These are phyloP conservation scores for Melanopsichium pennsylvanicum DNA, from an alignment of 1,284 basidiomycete species.

Conservation along the genomic window DNA sequence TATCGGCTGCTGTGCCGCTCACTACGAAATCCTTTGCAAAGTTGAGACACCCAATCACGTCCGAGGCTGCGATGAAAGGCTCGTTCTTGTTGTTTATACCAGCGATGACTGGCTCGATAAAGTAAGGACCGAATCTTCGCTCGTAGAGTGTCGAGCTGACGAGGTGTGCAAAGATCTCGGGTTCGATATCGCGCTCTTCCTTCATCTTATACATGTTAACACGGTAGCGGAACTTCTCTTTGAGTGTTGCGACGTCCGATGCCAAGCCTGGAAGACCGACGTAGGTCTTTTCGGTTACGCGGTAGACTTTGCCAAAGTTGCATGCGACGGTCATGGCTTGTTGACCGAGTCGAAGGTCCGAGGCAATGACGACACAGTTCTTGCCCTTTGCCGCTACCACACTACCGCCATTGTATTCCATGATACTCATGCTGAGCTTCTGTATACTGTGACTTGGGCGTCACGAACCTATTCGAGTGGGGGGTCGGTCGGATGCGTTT, in stretches of 20 bases:
- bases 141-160: constrained; percentile 98
- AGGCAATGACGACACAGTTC: constrained; percentile 98
- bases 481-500: no score
- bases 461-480: constrained; percentile 5
- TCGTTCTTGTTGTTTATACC: constrained; percentile 80
- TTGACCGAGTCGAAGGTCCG: constrained; percentile 89
- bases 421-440: constrained; percentile 57
- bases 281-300: constrained; percentile 90
- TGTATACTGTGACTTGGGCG: constrained; percentile 16
- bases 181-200: constrained; percentile 95
- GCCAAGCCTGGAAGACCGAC: constrained; percentile 91
- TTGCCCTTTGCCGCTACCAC: constrained; percentile 99
- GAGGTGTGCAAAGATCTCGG: constrained; percentile 93
- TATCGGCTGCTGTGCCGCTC: constrained; percentile 86
- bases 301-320: constrained; percentile 96
- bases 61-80: constrained; percentile 95
- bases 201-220: constrained; percentile 99
- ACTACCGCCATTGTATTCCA: constrained; percentile 91
- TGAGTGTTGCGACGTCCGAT: constrained; percentile 91
- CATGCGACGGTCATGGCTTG: constrained; percentile 86
- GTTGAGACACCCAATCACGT: constrained; percentile 95
- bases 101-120: constrained; percentile 95
- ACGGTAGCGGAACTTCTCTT: constrained; percentile 73
- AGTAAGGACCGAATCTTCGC: constrained; percentile 91
- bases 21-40: constrained; percentile 97